Evolutionary conservation across 805 yeast genomes (phyloP), one percentile per base, ranked within the genome.

Genomic region (Jamesozyma spencerorum): DNA sequence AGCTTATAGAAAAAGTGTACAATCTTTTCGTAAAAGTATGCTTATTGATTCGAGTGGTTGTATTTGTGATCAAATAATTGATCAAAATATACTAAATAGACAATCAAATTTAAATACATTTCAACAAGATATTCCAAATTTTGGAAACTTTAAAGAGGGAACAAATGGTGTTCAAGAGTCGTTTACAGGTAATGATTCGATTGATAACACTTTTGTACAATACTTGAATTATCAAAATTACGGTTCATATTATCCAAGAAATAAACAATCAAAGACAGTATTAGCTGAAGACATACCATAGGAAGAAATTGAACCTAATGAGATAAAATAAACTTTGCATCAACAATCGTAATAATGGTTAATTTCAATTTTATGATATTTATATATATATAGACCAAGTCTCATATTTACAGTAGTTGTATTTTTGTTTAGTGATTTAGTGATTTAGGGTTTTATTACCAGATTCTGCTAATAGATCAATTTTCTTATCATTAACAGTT

Each of bases 381-480:
- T n/a, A n/a, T n/a, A n/a, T n/a, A n/a, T n/a, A n/a, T n/a, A n/a
- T n/a, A n/a, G n/a, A n/a, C n/a, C n/a, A n/a, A 22, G 6, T 14
- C 8, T 13, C 31, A 29, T 5, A 29, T 29, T 13, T 13, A 29
- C 31, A 29, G 31, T 29, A 29, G 31, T 29, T 29, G n/a, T 29
- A 13, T 14, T 29, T 29, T 12, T n/a, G 7, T 29, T 3, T n/a
- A 11, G n/a, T 31, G 4, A 31, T 31, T 18, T 33, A 32, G 17
- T 28, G 32, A 22, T 29, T 30, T 24, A 31, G 36, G 8, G 22
- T 15, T 18, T 31, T 40, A 3, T 20, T n/a, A 7, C 30, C 35
- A 2, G 59, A 66, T 51, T 79, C 86, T 5, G 64, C 64, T 42
- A 77, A 51, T 18, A 80, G 62, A 46, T 77, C 74, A 41, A 70